A percentile compares a stretch with the other conserved stretches of the same genome.
phyloP scores from a whole-genome alignment of 192 early-diverging fungal species.

The Linnemannia hyalina region DNA sequence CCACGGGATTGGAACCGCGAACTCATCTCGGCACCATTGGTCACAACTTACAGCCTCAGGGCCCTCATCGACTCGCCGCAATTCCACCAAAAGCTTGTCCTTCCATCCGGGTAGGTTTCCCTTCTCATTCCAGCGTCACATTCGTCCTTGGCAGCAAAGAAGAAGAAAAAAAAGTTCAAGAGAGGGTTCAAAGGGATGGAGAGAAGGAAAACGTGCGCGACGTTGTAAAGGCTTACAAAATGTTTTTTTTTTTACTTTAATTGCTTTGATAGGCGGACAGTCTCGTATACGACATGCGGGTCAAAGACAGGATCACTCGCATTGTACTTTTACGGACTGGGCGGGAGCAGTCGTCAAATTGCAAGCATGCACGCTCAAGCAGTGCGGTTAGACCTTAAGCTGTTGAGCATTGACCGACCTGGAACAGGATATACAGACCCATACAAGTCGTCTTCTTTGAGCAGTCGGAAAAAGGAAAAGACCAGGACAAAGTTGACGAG shows the following conservation, averaged over 20 bases:
- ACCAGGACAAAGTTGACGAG: background rate
- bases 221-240: background rate
- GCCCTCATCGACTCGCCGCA: conserved; percentile 47
- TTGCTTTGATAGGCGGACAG: conserved; percentile 17
- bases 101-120: conserved; percentile 36
- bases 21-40: conserved; percentile 45
- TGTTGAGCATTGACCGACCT: conserved; percentile 42
- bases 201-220: background rate
- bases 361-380: conserved; percentile 48
- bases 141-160: background rate
- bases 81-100: conserved; percentile 31
- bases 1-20: conserved; percentile 36
- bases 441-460: conserved; percentile 9
- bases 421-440: conserved; percentile 50
- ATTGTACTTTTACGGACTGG: conserved; percentile 45
- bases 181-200: background rate
- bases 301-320: conserved; percentile 35
- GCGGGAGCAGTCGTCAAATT: conserved; percentile 46
- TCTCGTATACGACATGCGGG: conserved; percentile 42
- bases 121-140: background rate
- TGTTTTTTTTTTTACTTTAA: too few species aligned
- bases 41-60: conserved; percentile 37
- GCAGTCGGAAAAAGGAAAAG: background rate
- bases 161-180: background rate
- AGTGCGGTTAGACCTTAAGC: conserved; percentile 38